Evolutionary conservation across 768 basidiomycete genomes (phyloP).

Genomic region (Glaciozyma antarctica): DNA sequence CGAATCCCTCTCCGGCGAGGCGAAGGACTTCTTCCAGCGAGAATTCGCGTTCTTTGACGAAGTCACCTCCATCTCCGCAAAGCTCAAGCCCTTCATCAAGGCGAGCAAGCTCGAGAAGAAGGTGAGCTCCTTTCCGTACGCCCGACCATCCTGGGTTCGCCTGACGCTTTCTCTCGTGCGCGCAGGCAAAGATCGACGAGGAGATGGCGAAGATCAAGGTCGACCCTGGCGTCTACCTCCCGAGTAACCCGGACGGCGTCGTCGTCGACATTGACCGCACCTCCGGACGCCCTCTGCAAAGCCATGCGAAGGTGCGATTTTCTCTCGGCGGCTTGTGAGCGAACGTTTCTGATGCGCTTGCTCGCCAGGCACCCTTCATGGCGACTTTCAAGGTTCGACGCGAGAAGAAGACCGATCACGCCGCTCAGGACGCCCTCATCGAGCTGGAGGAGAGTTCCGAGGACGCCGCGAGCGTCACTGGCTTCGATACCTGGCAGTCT

Average conservation of each 20-base stretch:
- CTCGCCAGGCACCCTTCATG: conserved; percentile 87
- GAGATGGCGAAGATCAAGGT: conserved; percentile 95
- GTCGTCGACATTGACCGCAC: conserved; percentile 97
- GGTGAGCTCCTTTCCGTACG: conserved; percentile 42
- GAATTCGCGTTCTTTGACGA: conserved; percentile 94
- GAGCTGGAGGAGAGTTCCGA: conserved; percentile 41
- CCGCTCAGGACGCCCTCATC: conserved; percentile 28
- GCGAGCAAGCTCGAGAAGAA: conserved; percentile 94
- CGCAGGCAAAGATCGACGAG: conserved; percentile 93
- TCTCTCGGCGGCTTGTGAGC: background rate
- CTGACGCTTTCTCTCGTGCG: conserved; percentile 4
- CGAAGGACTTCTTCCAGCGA: conserved; percentile 77
- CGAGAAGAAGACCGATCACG: conserved; percentile 42
- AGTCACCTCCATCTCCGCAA: conserved; percentile 96
- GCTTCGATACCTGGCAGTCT: conserved; percentile 86
- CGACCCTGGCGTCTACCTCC: conserved; percentile 90
- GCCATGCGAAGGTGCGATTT: conserved; percentile 79
- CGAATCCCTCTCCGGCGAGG: conserved; percentile 74
- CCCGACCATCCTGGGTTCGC: background rate
- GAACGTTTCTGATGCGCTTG: background rate
- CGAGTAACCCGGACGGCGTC: conserved; percentile 91
- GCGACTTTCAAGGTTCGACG: conserved; percentile 98
- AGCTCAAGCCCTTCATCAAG: conserved; percentile 92
- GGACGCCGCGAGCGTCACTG: conserved; percentile 22
- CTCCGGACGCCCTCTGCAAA: conserved; percentile 89